Evolutionary conservation across 371 early-diverging fungal species (phyloP).

Genomic region (Capillidium rhysosporum): DNA sequence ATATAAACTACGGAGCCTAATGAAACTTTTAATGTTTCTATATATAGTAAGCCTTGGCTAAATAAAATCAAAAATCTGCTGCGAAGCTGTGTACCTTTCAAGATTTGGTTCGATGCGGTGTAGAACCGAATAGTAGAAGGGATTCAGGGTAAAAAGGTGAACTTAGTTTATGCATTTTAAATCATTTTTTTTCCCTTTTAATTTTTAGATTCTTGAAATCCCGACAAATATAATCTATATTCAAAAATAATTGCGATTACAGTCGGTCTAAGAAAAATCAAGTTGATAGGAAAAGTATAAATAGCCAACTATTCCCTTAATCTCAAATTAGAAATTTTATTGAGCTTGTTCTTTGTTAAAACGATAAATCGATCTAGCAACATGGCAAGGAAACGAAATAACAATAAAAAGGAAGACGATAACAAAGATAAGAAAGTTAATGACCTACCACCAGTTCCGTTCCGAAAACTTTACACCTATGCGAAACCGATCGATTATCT

Average conservation of each 20-base stretch:
- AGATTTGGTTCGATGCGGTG: background rate
- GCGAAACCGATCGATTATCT: conserved; percentile 32
- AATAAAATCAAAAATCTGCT: no score
- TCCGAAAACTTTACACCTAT: conserved; percentile 35
- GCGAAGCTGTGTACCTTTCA: no score
- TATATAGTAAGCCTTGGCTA: background rate
- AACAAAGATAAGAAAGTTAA: background rate
- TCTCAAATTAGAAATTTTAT: no score
- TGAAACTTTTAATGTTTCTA: background rate
- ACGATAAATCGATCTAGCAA: background rate
- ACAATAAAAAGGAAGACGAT: background rate
- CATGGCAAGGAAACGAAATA: background rate
- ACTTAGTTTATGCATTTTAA: background rate
- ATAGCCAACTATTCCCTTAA: background rate
- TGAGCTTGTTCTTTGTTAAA: background rate
- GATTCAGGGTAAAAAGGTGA: background rate
- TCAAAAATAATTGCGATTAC: no score
- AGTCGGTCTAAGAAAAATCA: no score
- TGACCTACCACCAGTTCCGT: background rate
- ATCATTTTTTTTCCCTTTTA: background rate
- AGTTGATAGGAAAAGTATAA: background rate
- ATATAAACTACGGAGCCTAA: no score
- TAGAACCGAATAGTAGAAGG: background rate
- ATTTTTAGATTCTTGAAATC: background rate
- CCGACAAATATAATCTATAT: background rate